phyloP scores from a whole-genome alignment of 805 yeast genomes.

The Phaffomyces opuntiae region DNA sequence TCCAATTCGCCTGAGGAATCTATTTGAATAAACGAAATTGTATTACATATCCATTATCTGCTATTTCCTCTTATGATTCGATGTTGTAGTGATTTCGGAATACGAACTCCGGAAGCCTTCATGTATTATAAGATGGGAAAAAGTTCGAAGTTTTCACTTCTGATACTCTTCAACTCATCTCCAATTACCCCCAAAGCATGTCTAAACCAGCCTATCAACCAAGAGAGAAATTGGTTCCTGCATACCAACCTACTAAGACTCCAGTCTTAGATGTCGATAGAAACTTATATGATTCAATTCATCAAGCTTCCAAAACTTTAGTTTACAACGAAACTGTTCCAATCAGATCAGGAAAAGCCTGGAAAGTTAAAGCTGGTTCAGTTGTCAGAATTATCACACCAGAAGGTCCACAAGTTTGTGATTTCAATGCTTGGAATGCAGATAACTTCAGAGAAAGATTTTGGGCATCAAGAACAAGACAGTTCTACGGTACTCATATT shows the following conservation, averaged over 20 bases:
- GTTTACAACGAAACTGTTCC: slow-evolving; percentile 38
- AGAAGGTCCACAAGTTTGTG: slow-evolving; percentile 68
- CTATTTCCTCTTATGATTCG: too few relatives aligned
- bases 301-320: slow-evolving; percentile 33
- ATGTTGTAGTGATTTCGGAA: neutral
- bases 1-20: too few relatives aligned
- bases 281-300: slow-evolving; percentile 38
- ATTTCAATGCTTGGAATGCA: slow-evolving; percentile 56
- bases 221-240: slow-evolving; percentile 38
- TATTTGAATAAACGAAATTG: too few relatives aligned
- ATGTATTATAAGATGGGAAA: neutral
- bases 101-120: neutral
- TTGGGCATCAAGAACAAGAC: slow-evolving; percentile 68
- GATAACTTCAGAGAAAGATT: slow-evolving; percentile 56
- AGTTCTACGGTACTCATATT: slow-evolving; percentile 57
- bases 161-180: neutral
- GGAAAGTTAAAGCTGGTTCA: slow-evolving; percentile 54
- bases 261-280: slow-evolving; percentile 46
- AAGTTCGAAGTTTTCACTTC: neutral
- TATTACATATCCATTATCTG: neutral
- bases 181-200: neutral
- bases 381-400: slow-evolving; percentile 56
- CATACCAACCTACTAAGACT: slow-evolving; percentile 50
- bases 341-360: slow-evolving; percentile 53
- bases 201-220: slow-evolving; percentile 19